Base-by-base conservation (phyloP, 2,329 filamentous ascomycete species). In the Cercospora sojina region DNA sequence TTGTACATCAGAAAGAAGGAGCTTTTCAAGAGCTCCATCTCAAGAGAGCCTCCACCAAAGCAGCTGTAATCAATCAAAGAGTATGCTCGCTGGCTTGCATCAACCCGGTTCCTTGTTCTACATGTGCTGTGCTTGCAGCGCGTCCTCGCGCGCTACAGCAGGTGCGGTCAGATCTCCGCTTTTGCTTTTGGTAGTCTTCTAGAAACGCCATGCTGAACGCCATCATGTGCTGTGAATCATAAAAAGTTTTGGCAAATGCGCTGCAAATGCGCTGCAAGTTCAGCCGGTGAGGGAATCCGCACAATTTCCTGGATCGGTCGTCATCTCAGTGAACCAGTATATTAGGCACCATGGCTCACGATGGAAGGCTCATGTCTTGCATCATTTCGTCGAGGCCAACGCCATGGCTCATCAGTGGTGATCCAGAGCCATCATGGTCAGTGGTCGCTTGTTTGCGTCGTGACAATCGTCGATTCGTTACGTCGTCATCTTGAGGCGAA, bases 341-440 rank as follows among this genome's bases (percentile, higher is more conserved):
- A 3, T 53, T 32, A 27, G 58, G 43, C 27, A 43, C 35, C 31
- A 23, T 20, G 59, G 56, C 18, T 64, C 64, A 68, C 49, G 43
- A 31, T 35, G 60, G 62, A 32, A 73, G 47, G 25, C 51, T 70
- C 66, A 72, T 64, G 38, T 60, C 62, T 65, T 71, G 57, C 62
- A 69, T 69, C 20, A 62, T 69, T 47, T 67, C 60, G 20, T 67
- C 65, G 27, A 71, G 64, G n/a, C 65, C 64, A 20, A 13, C 59
- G 32, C 60, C 59, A 47, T 65, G 70, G 38, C 68, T 64, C 27
- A 49, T 35, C 38, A 64, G 32, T 38, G 62, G 43, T 18, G 65
- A 66, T 16, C 70, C 68, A 57, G 49, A 68, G 47, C 67, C 71
- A 59, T 75, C 74, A 65, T 76, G 67, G 59, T 76, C 74, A 12